A percentile compares a stretch with the other conserved stretches of the same genome.
Evolutionary conservation across 2,329 filamentous ascomycete species (phyloP).

Genomic region (Trichophyton mentagrophytes): DNA sequence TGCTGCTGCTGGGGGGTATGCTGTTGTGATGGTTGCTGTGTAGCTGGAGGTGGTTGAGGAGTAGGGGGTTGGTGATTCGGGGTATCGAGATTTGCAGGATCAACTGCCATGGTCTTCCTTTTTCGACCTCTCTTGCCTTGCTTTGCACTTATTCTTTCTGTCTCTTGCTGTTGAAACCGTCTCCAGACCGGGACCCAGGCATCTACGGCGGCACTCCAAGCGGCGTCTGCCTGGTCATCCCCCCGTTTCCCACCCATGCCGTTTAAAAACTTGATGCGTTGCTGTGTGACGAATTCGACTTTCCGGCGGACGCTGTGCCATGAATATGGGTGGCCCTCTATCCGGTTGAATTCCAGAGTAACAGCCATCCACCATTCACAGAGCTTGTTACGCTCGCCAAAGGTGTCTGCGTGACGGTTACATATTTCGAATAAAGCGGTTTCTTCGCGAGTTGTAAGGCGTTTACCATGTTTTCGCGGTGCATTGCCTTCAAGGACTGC

Average conservation of each 20-base stretch:
- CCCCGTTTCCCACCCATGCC: conserved; percentile 22
- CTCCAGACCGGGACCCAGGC: conserved; percentile 32
- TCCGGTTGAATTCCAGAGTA: conserved; percentile 26
- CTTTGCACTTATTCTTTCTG: conserved; percentile 26
- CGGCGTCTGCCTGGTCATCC: conserved; percentile 25
- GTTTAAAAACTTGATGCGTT: conserved; percentile 29
- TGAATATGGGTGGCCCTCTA: conserved; percentile 29
- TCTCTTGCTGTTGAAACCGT: conserved; percentile 28
- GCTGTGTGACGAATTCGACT: conserved; percentile 30
- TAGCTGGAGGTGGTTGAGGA: not conserved
- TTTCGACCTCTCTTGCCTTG: conserved; percentile 22
- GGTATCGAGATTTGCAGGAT: not conserved
- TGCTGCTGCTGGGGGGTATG: conserved; percentile 1
- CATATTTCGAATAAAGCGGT: conserved; percentile 30
- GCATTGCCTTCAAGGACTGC: conserved; percentile 7
- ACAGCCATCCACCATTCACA: conserved; percentile 33
- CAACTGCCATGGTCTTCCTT: conserved; percentile 14
- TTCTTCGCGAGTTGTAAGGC: conserved; percentile 30
- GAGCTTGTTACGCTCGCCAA: conserved; percentile 30
- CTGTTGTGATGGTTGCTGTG: conserved; percentile 7
- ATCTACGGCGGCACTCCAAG: conserved; percentile 28
- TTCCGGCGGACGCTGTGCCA: conserved; percentile 34
- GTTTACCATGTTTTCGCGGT: conserved; percentile 25
- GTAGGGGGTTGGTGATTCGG: conserved; percentile 4
- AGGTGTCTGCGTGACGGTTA: conserved; percentile 25